Base-by-base conservation (phyloP, 2,329 filamentous ascomycete species). In the Amphichorda felina region DNA sequence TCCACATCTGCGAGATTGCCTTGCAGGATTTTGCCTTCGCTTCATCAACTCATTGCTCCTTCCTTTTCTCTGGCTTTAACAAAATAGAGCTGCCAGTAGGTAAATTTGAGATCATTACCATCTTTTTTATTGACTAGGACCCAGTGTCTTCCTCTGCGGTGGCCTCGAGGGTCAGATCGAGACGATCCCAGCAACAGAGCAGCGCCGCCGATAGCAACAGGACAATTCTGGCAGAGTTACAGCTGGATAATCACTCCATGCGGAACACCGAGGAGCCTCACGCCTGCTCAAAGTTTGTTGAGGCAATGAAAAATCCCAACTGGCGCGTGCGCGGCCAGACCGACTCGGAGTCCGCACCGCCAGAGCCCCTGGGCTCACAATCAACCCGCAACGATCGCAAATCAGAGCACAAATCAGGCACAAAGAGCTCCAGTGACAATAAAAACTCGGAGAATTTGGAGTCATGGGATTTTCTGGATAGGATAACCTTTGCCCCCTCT, bases 251-350 rank as follows among this genome's bases (percentile, higher is more conserved):
- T 16, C 34, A 29, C 5, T 15, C 18, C 21, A 17, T 24, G 3
- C 25, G 16, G 15, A 14, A 9, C 5, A 13, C 6, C 4, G 48
- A 45, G 8, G 50, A 51, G 2, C 31, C 40, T 5, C 40, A 36
- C 9, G 7, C 34, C 6, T 37, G 28, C 17, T 48, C 45, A 18
- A 53, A 48, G 29, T 48, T 50, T 27, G 34, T 39, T 7, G 49
- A 55, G 39, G 55, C 55, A 17, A 50, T 59, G 49, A 54, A 47
- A 17, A 56, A 59, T 19, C 54, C 53, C 11, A 46, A 59, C 33
- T 59, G 55, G 55, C 50, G 35, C 7, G n/a, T 15, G 21, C n/a
- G 25, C n/a, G 34, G 34, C 10, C 13, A 29, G 7, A 6, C 21
- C 21, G 10, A 24, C 21, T 24, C 21, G 14, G 15, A 26, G n/a